These are phyloP conservation scores for Sugiyamaella americana DNA, from an alignment of 805 yeast species.

Conservation along the genomic window DNA sequence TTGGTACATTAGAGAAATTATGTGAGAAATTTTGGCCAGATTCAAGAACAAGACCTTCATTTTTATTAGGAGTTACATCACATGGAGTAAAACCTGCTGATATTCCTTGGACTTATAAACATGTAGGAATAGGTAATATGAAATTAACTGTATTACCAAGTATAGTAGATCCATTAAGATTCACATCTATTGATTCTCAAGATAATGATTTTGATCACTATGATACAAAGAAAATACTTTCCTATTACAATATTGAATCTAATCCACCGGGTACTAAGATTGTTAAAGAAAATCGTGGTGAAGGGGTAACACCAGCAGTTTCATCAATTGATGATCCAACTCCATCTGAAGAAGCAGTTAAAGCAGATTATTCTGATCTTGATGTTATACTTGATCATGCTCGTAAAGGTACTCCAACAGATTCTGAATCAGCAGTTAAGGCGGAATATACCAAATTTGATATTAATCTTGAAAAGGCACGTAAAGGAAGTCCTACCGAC, in stretches of 20 bases:
- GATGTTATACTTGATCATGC: not conserved
- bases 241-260: too few species aligned
- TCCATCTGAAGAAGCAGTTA: conserved; percentile 10
- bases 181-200: too few species aligned
- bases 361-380: conserved; percentile 8
- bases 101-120: conserved; percentile 44
- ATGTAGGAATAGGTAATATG: conserved; percentile 68
- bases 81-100: conserved; percentile 64
- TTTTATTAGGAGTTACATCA: conserved; percentile 70
- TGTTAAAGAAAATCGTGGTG: too few species aligned
- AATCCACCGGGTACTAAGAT: too few species aligned
- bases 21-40: conserved; percentile 50
- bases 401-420: not conserved
- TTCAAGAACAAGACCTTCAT: conserved; percentile 41
- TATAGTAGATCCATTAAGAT: not conserved
- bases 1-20: conserved; percentile 61
- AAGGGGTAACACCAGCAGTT: too few species aligned
- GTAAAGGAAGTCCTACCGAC: not conserved
- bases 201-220: too few species aligned
- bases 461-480: not conserved
- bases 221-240: too few species aligned
- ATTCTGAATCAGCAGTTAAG: too few species aligned
- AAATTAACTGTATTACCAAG: conserved; percentile 53
- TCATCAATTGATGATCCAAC: not conserved
- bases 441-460: too few species aligned